These are phyloP conservation scores for Exophiala calicioides DNA, from an alignment of 2,329 filamentous ascomycete genomes.

Conservation along the genomic window DNA sequence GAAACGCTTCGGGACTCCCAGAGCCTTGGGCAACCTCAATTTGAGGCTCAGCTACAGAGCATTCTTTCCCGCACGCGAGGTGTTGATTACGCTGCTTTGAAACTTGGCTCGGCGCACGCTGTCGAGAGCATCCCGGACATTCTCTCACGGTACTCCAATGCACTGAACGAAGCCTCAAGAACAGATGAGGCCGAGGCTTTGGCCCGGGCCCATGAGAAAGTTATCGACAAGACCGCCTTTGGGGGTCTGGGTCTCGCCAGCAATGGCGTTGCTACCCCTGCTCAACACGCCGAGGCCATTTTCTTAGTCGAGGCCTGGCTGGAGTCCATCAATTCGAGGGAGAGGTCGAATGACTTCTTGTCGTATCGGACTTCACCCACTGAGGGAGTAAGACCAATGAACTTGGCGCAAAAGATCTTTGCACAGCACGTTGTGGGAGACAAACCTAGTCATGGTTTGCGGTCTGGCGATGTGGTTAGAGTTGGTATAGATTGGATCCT, in stretches of 20 bases:
- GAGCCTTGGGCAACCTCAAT: background rate
- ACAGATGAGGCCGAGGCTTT: conserved; percentile 17
- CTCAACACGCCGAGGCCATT: conserved; percentile 27
- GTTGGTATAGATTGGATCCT: conserved; percentile 51
- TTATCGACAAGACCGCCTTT: conserved; percentile 15
- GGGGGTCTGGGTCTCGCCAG: conserved; percentile 19
- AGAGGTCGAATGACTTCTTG: conserved; percentile 19
- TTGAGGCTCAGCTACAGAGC: conserved; percentile 9
- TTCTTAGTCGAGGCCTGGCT: conserved; percentile 35
- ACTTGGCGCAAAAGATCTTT: conserved; percentile 49
- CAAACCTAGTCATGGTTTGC: conserved; percentile 37
- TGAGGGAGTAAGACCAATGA: conserved; percentile 39
- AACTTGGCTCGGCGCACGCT: background rate
- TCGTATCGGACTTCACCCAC: background rate
- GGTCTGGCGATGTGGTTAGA: conserved; percentile 44
- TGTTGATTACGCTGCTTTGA: background rate
- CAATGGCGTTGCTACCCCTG: background rate
- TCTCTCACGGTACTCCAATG: conserved; percentile 8
- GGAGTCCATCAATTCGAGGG: conserved; percentile 34
- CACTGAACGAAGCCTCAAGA: conserved; percentile 1
- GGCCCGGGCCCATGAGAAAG: conserved; percentile 19
- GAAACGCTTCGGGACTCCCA: background rate
- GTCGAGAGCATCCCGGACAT: conserved; percentile 3
- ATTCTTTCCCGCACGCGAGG: conserved; percentile 8
- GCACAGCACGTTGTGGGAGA: conserved; percentile 43